Conservation (phyloP, 2,329 filamentous ascomycete species). For the Talaromyces sp. region DNA sequence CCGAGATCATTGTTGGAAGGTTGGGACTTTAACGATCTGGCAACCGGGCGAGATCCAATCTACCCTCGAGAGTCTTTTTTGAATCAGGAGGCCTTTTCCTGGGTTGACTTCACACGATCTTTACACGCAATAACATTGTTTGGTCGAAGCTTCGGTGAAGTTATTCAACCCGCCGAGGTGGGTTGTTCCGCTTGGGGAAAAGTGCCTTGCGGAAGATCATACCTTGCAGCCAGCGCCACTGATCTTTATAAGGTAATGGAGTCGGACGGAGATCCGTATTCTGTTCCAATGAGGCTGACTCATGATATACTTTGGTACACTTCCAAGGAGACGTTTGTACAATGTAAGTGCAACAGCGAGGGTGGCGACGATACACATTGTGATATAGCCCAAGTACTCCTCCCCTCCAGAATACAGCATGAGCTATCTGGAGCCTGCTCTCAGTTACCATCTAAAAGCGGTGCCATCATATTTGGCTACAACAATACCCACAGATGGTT, state of each 20-base stretch:
- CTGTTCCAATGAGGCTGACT: slow-evolving; percentile 21
- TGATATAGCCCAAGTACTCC: slow-evolving; percentile 15
- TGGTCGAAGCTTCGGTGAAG: slow-evolving; percentile 31
- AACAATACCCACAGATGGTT: slow-evolving; percentile 23
- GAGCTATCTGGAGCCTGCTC: not conserved
- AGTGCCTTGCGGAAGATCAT: slow-evolving; percentile 30
- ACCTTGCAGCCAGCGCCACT: slow-evolving; percentile 29
- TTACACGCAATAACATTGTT: slow-evolving; percentile 29
- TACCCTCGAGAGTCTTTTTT: slow-evolving; percentile 25
- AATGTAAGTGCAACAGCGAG: slow-evolving; percentile 8
- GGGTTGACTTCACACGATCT: slow-evolving; percentile 34
- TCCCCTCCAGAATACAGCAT: slow-evolving; percentile 19
- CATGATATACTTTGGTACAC: slow-evolving; percentile 25
- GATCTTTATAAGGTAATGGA: slow-evolving; percentile 33
- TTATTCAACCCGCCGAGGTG: slow-evolving; percentile 25
- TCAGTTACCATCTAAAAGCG: slow-evolving; percentile 2
- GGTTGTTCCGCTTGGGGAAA: slow-evolving; percentile 28
- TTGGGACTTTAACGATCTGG: slow-evolving; percentile 31
- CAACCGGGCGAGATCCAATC: slow-evolving; percentile 25
- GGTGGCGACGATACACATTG: not conserved
- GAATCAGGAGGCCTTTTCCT: slow-evolving; percentile 25
- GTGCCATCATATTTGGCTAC: slow-evolving; percentile 23
- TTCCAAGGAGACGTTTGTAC: not conserved
- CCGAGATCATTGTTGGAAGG: slow-evolving; percentile 28
- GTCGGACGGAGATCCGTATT: slow-evolving; percentile 25